These are phyloP conservation scores for Serendipita vermifera DNA, from an alignment of 768 basidiomycete species.

Conservation along the genomic window DNA sequence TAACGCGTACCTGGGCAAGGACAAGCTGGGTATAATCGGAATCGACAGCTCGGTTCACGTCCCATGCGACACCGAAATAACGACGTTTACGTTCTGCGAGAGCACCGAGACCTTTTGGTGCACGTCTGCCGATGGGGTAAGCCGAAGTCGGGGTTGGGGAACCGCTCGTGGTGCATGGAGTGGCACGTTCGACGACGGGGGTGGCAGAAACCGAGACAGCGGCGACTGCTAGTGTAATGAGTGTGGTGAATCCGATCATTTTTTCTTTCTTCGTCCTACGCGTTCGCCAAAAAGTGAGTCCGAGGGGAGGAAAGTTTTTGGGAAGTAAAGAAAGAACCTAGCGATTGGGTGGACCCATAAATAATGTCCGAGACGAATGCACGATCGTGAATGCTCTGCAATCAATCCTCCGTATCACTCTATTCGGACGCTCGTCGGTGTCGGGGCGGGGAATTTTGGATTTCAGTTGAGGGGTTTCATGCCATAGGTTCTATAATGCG, in stretches of 20 bases:
- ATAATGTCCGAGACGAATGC: too few relatives aligned
- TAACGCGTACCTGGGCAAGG: conserved; percentile 4
- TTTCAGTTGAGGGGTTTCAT: neutral
- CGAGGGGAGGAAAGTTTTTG: too few relatives aligned
- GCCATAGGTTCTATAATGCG: too few relatives aligned
- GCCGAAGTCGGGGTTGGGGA: neutral
- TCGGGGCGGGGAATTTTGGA: conserved; percentile 5
- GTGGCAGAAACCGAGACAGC: neutral
- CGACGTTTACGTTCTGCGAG: conserved; percentile 1
- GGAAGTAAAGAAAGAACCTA: neutral
- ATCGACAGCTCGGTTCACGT: neutral
- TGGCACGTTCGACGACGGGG: neutral
- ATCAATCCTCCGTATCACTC: neutral
- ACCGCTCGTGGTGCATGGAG: neutral
- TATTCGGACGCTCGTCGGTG: neutral
- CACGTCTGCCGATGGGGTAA: neutral
- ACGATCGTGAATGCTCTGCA: neutral
- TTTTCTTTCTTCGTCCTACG: too few relatives aligned
- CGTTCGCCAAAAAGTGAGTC: too few relatives aligned
- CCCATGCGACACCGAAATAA: neutral
- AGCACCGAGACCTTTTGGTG: neutral
- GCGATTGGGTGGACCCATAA: too few relatives aligned
- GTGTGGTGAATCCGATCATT: too few relatives aligned
- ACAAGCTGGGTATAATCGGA: neutral
- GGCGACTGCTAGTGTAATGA: too few relatives aligned